Base-by-base conservation (phyloP, 2,329 filamentous ascomycete species). In the Aspergillus niger region DNA sequence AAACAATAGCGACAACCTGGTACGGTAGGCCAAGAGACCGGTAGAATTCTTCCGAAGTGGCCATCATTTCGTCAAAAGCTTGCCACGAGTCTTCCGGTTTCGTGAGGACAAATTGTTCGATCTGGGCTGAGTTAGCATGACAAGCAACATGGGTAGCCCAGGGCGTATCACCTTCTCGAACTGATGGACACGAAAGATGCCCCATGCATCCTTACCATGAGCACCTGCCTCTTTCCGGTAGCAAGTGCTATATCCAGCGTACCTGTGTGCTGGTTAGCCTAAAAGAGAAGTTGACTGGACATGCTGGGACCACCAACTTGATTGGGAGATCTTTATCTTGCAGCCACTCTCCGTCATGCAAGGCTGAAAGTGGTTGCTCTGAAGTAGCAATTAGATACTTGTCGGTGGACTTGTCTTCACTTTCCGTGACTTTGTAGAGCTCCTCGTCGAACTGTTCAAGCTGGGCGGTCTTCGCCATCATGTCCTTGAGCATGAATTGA, bases 381-480 rank as follows among this genome's bases (percentile, higher is more conserved):
- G 91, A 95, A 61, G 92, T 97, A 13, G 91, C 91, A 71, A 90
- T 90, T 39, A 88, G 78, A 72, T 88, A 88, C 81, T 97, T 97
- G 80, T 98, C 95, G 54, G 90, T 91, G 70, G 91, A 86, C 65
- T 91, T 87, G 69, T 96, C 92, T 61, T 91, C 91, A 74, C 90
- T 90, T 67, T 94, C 88, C 24, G 84, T 84, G 58, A 99, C 94
- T 81, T 98, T 98, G 85, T 99, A 99, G 55, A 99, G 82, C 78
- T 98, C 94, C 76, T 98, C 95, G 73, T 99, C 95, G 72, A 99
- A 99, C 72, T 97, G 91, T 68, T 95, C 92, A 26, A 99, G 87
- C 79, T 99, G 95, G 2, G 95, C 95, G 0, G 95, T 99, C 83
- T 98, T 98, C 62, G 91, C 93, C 95, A 99, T 99, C 76, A 92